phyloP scores from a whole-genome alignment of 1,284 basidiomycete genomes.

The Flammula alnicola region DNA sequence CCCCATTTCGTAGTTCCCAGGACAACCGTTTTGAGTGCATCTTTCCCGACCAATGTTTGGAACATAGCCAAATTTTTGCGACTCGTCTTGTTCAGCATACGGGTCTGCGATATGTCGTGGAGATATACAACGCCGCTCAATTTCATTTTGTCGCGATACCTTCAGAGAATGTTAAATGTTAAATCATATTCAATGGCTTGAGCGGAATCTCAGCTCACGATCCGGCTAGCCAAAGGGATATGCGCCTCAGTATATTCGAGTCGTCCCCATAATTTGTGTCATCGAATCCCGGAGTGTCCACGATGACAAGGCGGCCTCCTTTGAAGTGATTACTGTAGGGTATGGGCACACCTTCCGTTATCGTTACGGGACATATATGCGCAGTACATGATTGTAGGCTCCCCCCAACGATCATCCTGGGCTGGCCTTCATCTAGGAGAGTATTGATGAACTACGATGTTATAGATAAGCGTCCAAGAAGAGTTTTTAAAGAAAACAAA shows the following conservation, averaged over 20 bases:
- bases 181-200: not conserved
- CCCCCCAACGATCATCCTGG: slow-evolving; percentile 8
- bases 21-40: too few species aligned
- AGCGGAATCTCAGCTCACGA: slow-evolving; percentile 7
- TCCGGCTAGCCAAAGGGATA: slow-evolving; percentile 12
- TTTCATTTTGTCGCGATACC: too few species aligned
- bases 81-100: too few species aligned
- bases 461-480: not conserved
- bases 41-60: too few species aligned
- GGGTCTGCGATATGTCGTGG: too few species aligned
- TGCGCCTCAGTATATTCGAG: slow-evolving; percentile 22
- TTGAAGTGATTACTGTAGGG: not conserved
- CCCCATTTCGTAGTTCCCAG: too few species aligned
- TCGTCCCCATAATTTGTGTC: slow-evolving; percentile 26
- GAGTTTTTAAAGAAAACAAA: not conserved
- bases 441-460: slow-evolving; percentile 16
- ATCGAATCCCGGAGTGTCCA: slow-evolving; percentile 32
- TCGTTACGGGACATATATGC: not conserved
- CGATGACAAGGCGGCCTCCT: slow-evolving; percentile 21
- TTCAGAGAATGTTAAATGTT: not conserved
- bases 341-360: not conserved
- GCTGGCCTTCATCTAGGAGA: not conserved
- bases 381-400: slow-evolving; percentile 9
- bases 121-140: too few species aligned
- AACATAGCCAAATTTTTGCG: too few species aligned